A percentile compares a stretch with the other conserved stretches of the same genome.
Conservation (phyloP, 371 early-diverging fungal species). For the Blakeslea trispora region DNA sequence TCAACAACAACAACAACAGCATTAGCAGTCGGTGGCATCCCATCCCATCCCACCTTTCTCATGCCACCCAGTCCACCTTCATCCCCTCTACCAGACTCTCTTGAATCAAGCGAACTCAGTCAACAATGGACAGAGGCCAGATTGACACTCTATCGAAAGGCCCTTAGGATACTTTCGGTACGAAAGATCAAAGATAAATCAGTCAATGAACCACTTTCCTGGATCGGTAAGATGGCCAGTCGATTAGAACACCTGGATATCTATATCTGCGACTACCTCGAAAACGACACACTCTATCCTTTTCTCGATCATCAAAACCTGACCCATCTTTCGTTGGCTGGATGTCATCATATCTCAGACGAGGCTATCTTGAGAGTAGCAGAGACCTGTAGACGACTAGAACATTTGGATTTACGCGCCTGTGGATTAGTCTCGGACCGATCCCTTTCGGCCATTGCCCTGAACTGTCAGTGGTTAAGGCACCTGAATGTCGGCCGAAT, state of each 20-base stretch:
- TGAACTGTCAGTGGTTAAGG: constrained; percentile 46
- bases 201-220: constrained; percentile 27
- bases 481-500: constrained; percentile 63
- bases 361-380: constrained; percentile 46
- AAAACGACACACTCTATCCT: constrained; percentile 25
- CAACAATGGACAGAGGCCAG: constrained; percentile 2
- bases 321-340: constrained; percentile 55
- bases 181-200: constrained; percentile 40
- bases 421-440: constrained; percentile 58
- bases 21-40: background rate
- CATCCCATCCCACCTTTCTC: background rate
- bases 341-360: constrained; percentile 57
- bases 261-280: constrained; percentile 43
- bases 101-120: no score
- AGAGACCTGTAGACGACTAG: constrained; percentile 39
- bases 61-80: background rate
- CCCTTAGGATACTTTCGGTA: constrained; percentile 21
- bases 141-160: constrained; percentile 19
- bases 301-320: constrained; percentile 30
- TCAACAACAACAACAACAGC: background rate
- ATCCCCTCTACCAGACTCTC: no score
- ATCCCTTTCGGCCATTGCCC: constrained; percentile 50
- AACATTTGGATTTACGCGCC: constrained; percentile 58
- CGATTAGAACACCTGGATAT: constrained; percentile 37
- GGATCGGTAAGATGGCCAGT: constrained; percentile 28